A percentile compares a stretch with the other conserved stretches of the same genome.
Conservation (phyloP, 805 yeast species). For the Candida palmyrensis region DNA sequence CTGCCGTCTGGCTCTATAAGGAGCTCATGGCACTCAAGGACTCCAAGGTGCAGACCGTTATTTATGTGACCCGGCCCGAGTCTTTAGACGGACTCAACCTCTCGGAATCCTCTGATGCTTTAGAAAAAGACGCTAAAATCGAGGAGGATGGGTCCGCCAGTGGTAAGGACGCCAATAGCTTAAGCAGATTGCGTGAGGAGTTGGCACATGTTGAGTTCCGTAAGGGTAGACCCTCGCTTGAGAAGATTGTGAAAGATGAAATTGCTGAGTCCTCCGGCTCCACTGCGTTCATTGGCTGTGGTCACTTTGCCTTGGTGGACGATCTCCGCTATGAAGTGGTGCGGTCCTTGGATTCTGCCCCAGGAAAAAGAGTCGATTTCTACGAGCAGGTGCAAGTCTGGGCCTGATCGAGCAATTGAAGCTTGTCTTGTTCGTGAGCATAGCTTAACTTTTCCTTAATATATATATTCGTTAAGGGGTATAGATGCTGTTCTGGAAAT, state of each 20-base stretch:
- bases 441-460: too few species aligned
- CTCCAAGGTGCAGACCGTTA: constrained; percentile 23
- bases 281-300: constrained; percentile 28
- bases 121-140: background rate
- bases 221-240: constrained; percentile 42
- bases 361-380: constrained; percentile 55
- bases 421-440: too few species aligned
- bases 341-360: constrained; percentile 24
- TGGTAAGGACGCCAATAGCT: too few species aligned
- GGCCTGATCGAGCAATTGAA: too few species aligned
- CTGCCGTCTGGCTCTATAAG: constrained; percentile 44
- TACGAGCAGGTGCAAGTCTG: constrained; percentile 74
- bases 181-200: constrained; percentile 8
- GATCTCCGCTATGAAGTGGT: constrained; percentile 35
- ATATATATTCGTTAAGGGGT: too few species aligned
- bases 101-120: background rate
- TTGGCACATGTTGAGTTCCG: constrained; percentile 25
- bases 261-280: constrained; percentile 32
- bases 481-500: too few species aligned
- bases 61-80: constrained; percentile 26
- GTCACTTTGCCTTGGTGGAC: constrained; percentile 30
- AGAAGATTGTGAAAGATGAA: constrained; percentile 25
- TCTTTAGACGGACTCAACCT: constrained; percentile 1
- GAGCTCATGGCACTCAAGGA: constrained; percentile 31
- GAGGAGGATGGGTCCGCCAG: background rate